Percentiles rank a stretch among this genome's conserved stretches.
These are phyloP conservation scores for Melampsora larici-populina DNA, from an alignment of 1,284 basidiomycete genomes.

Conservation along the genomic window DNA sequence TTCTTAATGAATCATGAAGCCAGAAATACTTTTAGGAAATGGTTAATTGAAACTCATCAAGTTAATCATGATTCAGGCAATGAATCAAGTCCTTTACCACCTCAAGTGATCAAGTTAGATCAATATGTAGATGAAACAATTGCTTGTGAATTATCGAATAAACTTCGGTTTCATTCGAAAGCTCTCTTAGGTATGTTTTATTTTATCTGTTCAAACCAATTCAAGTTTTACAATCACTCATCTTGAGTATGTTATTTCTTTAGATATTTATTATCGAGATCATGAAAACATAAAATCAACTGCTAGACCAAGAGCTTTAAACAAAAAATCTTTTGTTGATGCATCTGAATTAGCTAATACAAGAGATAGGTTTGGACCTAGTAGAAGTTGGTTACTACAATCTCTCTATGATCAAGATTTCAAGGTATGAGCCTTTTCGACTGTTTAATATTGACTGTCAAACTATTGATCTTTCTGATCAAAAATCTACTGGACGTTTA, in stretches of 20 bases:
- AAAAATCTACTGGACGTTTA: not conserved
- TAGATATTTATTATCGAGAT: conserved; percentile 1
- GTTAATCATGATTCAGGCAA: not conserved
- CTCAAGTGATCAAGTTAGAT: conserved; percentile 11
- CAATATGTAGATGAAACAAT: conserved; percentile 34
- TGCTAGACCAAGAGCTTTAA: not conserved
- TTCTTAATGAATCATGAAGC: conserved; percentile 19
- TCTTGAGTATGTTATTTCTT: no score
- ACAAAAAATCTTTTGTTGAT: conserved; percentile 1
- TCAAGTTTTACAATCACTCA: not conserved
- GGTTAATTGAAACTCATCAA: conserved; percentile 13
- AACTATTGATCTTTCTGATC: not conserved
- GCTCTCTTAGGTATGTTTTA: not conserved
- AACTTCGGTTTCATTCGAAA: not conserved
- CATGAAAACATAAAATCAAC: not conserved
- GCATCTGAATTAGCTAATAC: conserved; percentile 2
- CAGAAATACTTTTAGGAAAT: conserved; percentile 21
- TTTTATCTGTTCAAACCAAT: not conserved
- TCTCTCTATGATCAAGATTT: conserved; percentile 34
- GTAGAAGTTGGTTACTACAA: conserved; percentile 18
- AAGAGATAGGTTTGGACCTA: conserved; percentile 7
- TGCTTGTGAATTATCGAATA: not conserved
- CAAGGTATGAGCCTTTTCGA: conserved; percentile 17
- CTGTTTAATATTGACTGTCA: not conserved
- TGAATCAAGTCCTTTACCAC: not conserved